Conservation (phyloP, 257 asterid genomes). For the Penstemon eatonii region DNA sequence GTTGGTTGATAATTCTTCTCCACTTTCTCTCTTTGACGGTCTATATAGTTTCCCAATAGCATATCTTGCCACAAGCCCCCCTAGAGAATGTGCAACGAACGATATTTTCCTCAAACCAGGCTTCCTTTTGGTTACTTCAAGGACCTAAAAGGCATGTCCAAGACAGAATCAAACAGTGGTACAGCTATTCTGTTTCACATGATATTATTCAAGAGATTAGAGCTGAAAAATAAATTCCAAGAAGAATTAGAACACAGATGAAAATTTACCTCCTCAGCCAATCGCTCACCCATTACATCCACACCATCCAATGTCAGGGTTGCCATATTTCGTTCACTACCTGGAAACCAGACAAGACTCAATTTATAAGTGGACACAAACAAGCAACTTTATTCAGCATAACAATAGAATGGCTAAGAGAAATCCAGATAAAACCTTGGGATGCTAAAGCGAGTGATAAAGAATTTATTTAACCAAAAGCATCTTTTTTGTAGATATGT, state of each 20-base stretch:
- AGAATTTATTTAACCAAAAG: background rate
- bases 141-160: constrained; percentile 53
- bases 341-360: constrained; percentile 42
- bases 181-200: constrained; percentile 12
- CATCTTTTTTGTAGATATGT: too few species aligned
- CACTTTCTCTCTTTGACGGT: constrained; percentile 49
- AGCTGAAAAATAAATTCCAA: constrained; percentile 14
- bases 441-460: constrained; percentile 1
- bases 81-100: constrained; percentile 95
- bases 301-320: constrained; percentile 79
- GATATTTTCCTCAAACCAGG: constrained; percentile 75
- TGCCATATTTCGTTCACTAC: constrained; percentile 84
- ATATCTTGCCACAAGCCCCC: constrained; percentile 98
- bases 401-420: background rate
- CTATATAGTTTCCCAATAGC: constrained; percentile 77
- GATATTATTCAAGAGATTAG: constrained; percentile 11
- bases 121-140: constrained; percentile 69
- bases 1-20: constrained; percentile 42
- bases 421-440: constrained; percentile 6
- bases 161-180: constrained; percentile 24
- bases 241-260: background rate
- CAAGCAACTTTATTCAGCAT: background rate
- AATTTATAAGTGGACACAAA: constrained; percentile 15
- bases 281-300: constrained; percentile 96
- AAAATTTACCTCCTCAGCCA: constrained; percentile 76